These are phyloP conservation scores for Wickerhamomyces canadensis DNA, from an alignment of 805 yeast genomes.

Conservation along the genomic window DNA sequence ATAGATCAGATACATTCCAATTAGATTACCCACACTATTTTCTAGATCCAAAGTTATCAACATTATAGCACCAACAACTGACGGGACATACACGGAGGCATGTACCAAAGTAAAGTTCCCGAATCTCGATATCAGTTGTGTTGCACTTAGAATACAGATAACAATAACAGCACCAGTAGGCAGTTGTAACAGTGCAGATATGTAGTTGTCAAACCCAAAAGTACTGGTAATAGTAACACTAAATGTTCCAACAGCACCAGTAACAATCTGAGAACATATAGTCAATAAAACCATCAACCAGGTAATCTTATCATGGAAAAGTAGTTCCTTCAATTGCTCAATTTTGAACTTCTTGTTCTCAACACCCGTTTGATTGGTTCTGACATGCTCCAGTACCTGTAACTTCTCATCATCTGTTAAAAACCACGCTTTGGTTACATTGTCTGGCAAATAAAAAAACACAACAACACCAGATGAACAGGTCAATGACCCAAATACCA, in stretches of 20 bases:
- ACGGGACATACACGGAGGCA: constrained; percentile 37
- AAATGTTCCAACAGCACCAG: constrained; percentile 30
- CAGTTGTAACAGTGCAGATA: constrained; percentile 43
- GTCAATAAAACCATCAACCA: constrained; percentile 41
- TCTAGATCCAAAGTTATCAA: constrained; percentile 31
- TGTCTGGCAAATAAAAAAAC: constrained; percentile 42
- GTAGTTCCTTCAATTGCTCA: constrained; percentile 36
- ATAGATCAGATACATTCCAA: constrained; percentile 43
- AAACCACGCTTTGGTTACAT: constrained; percentile 30
- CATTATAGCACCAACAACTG: constrained; percentile 45
- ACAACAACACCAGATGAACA: constrained; percentile 40
- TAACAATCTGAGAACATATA: constrained; percentile 37
- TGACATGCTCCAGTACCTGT: constrained; percentile 33
- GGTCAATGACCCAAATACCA: constrained; percentile 49
- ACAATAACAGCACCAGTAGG: constrained; percentile 44
- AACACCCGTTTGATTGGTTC: constrained; percentile 41
- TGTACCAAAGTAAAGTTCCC: constrained; percentile 30
- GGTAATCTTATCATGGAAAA: constrained; percentile 37
- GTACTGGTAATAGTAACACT: constrained; percentile 29
- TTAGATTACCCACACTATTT: constrained; percentile 37
- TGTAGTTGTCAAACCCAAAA: constrained; percentile 2
- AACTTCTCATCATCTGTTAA: constrained; percentile 32
- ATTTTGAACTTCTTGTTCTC: constrained; percentile 37
- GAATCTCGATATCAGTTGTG: constrained; percentile 31
- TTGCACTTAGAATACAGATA: constrained; percentile 31